Conservation (phyloP, 2,329 filamentous ascomycete species). For the Pochonia chlamydosporia region DNA sequence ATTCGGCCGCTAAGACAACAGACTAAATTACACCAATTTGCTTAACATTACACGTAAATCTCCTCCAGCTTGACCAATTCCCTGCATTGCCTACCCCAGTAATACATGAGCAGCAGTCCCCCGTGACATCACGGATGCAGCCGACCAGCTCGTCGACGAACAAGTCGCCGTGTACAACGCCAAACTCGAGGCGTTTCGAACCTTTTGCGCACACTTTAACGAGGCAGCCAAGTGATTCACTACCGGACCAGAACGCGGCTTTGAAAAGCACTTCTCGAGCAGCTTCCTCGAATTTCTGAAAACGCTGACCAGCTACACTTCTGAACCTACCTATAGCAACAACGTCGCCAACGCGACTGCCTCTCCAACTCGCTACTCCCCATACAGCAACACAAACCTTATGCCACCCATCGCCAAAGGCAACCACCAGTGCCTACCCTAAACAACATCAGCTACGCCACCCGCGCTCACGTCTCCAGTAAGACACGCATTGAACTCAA, state of each 20-base stretch:
- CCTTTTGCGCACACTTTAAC: neutral
- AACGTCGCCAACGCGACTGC: neutral
- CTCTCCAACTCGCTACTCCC: neutral
- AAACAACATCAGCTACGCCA: constrained; percentile 9
- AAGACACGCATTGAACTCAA: constrained; percentile 9
- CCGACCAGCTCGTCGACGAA: neutral
- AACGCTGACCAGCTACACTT: too few relatives aligned
- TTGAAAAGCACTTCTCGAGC: neutral
- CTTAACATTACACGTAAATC: neutral
- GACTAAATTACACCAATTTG: too few relatives aligned
- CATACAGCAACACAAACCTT: neutral
- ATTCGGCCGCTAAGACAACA: too few relatives aligned
- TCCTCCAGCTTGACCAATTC: neutral
- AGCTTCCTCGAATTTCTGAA: neutral
- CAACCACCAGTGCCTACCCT: constrained; percentile 7
- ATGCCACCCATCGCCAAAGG: constrained; percentile 7
- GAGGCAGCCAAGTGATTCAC: neutral
- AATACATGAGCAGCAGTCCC: neutral
- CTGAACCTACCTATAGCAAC: neutral
- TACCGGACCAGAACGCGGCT: neutral
- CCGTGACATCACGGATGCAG: neutral
- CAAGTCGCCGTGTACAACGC: neutral
- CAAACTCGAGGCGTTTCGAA: neutral
- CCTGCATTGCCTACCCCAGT: neutral
- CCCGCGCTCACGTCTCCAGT: constrained; percentile 7